phyloP scores from a whole-genome alignment of 106 monocot species.

The Posidonia australis region DNA sequence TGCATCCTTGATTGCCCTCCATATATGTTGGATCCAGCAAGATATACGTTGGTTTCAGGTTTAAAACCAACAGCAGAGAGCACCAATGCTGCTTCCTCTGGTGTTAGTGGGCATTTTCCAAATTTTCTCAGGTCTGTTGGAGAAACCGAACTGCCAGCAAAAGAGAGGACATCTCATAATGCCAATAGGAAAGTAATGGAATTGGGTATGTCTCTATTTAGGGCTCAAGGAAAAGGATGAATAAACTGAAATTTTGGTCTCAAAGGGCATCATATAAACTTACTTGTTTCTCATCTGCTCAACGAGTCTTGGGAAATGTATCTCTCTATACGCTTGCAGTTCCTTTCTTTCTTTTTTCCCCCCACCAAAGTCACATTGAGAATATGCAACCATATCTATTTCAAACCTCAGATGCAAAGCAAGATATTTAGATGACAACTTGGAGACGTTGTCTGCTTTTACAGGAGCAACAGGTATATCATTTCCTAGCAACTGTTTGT shows the following conservation, averaged over 20 bases:
- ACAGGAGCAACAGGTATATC: conserved; percentile 19
- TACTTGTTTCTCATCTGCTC: conserved; percentile 15
- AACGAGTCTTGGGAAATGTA: conserved; percentile 68
- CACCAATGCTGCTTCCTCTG: conserved; percentile 16
- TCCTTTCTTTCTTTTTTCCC: conserved; percentile 59
- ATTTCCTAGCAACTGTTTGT: conserved; percentile 42
- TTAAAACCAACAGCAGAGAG: conserved; percentile 13
- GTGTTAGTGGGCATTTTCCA: conserved; percentile 33
- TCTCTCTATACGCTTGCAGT: conserved; percentile 72
- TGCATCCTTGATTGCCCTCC: conserved; percentile 17
- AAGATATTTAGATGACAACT: conserved; percentile 31
- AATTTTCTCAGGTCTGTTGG: conserved; percentile 38
- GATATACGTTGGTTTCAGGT: conserved; percentile 6
- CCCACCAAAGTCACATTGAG: conserved; percentile 77
- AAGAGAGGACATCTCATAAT: background rate
- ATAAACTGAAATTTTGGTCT: conserved; percentile 5
- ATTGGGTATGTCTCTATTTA: conserved; percentile 4
- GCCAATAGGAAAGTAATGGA: background rate
- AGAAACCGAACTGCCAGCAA: conserved; percentile 31
- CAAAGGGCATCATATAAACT: conserved; percentile 46
- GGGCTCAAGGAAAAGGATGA: conserved; percentile 31
- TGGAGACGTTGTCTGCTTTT: background rate
- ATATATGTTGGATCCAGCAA: conserved; percentile 18
- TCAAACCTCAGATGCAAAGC: conserved; percentile 92
- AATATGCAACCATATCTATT: conserved; percentile 96